Conservation (phyloP, 1,139 yeast genomes). For the Yamadazyma atlantica region DNA sequence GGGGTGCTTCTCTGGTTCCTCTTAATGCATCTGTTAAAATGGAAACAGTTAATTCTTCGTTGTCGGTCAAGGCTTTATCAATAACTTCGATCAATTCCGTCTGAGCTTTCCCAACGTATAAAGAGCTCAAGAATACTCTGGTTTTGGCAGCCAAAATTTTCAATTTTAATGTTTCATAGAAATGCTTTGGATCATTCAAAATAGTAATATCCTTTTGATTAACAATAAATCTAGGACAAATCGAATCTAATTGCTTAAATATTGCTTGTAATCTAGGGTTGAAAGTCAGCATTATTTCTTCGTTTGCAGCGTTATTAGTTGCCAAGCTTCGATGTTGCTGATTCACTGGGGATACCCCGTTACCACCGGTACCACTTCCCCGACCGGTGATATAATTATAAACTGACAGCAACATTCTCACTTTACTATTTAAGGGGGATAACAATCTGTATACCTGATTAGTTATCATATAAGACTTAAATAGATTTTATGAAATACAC, state of each 20-base stretch:
- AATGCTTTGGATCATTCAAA: constrained; percentile 63
- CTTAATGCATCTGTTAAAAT: constrained; percentile 85
- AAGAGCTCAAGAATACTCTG: constrained; percentile 77
- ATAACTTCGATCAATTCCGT: constrained; percentile 67
- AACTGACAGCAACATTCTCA: constrained; percentile 11
- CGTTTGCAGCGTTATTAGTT: constrained; percentile 1
- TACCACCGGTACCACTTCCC: background rate
- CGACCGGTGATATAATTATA: constrained; percentile 12
- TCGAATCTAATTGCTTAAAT: constrained; percentile 56
- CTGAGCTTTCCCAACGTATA: constrained; percentile 84
- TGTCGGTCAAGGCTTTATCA: constrained; percentile 55
- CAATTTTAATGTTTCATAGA: constrained; percentile 59
- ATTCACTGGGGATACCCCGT: background rate
- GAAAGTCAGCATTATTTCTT: constrained; percentile 1
- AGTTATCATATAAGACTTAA: background rate
- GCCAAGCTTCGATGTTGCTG: constrained; percentile 1
- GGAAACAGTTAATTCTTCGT: constrained; percentile 63
- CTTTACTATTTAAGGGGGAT: constrained; percentile 2
- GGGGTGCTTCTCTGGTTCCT: constrained; percentile 92
- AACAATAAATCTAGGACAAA: constrained; percentile 72
- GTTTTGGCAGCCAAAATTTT: constrained; percentile 55
- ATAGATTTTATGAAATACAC: background rate
- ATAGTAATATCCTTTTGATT: constrained; percentile 62
- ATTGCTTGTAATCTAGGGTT: constrained; percentile 51
- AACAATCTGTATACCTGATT: background rate